These are phyloP conservation scores for Phytophthora sp. DNA, from an alignment of 352 stramenopile genomes.

Conservation along the genomic window DNA sequence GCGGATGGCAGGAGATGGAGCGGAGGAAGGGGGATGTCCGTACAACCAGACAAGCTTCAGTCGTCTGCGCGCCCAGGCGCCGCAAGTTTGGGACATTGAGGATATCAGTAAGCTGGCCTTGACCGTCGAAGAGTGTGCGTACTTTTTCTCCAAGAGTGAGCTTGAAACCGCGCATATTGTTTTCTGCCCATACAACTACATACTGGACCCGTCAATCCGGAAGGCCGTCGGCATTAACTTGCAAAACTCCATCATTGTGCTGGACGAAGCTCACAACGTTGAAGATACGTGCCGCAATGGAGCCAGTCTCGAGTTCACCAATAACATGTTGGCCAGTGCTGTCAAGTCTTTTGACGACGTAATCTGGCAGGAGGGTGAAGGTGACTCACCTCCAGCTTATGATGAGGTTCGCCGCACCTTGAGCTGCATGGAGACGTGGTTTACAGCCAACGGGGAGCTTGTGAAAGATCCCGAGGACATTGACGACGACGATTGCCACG, in stretches of 20 bases:
- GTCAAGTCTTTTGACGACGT: constrained; percentile 68
- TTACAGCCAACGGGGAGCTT: constrained; percentile 40
- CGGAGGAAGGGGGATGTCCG: constrained; percentile 54
- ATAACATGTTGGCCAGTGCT: constrained; percentile 46
- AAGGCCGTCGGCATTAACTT: constrained; percentile 67
- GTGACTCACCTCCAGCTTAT: constrained; percentile 36
- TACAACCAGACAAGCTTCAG: constrained; percentile 57
- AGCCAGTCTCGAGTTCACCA: constrained; percentile 75
- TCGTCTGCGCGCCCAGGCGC: constrained; percentile 39
- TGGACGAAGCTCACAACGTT: constrained; percentile 90
- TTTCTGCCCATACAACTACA: constrained; percentile 89
- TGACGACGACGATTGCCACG: constrained; percentile 40
- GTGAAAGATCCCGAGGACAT: constrained; percentile 31
- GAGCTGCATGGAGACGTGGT: constrained; percentile 55
- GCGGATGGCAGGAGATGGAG: constrained; percentile 7
- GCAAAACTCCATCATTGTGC: constrained; percentile 76
- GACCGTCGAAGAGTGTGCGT: constrained; percentile 71
- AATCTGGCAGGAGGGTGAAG: constrained; percentile 52
- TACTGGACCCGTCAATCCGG: constrained; percentile 79
- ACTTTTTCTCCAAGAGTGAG: constrained; percentile 64
- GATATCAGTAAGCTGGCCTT: constrained; percentile 67
- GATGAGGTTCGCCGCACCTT: constrained; percentile 50
- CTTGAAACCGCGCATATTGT: constrained; percentile 69
- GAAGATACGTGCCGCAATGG: constrained; percentile 79
- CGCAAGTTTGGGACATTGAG: constrained; percentile 83